phyloP scores from a whole-genome alignment of 441 rosid species.

The Corymbia citriodora region DNA sequence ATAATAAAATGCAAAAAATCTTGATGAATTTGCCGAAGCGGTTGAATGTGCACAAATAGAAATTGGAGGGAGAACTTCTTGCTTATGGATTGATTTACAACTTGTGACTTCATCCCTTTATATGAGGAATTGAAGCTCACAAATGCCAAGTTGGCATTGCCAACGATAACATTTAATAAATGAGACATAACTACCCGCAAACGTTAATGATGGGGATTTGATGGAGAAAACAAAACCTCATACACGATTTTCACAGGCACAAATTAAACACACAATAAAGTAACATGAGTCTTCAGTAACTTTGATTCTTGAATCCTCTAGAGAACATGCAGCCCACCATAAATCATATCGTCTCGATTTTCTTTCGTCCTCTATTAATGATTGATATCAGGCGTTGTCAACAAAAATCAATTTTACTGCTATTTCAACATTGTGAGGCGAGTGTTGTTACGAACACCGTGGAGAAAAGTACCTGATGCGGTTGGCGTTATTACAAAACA shows the following conservation, averaged over 20 bases:
- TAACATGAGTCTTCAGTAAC: not conserved
- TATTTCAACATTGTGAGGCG: not conserved
- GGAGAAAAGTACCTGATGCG: not conserved
- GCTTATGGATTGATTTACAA: not conserved
- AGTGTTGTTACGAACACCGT: not conserved
- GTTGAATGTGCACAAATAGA: not conserved
- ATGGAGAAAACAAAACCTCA: not conserved
- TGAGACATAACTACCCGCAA: not conserved
- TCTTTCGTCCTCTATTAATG: not conserved
- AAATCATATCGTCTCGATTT: not conserved
- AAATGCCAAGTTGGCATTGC: too few species aligned
- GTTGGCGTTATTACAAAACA: not conserved
- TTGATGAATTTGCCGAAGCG: accelerated
- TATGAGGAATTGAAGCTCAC: not conserved
- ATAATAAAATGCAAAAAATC: too few species aligned
- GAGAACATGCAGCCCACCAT: not conserved
- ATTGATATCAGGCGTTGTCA: not conserved
- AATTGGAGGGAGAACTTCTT: too few species aligned
- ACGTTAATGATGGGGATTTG: not conserved
- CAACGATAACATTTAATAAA: not conserved
- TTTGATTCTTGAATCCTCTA: accelerated
- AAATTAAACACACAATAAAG: not conserved
- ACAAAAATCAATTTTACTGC: not conserved
- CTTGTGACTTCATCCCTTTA: not conserved
- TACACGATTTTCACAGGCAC: not conserved